Evolutionary conservation across 768 basidiomycete species (phyloP), one percentile per base, ranked within the genome.

Genomic region (Leucocoprinus leucothites): DNA sequence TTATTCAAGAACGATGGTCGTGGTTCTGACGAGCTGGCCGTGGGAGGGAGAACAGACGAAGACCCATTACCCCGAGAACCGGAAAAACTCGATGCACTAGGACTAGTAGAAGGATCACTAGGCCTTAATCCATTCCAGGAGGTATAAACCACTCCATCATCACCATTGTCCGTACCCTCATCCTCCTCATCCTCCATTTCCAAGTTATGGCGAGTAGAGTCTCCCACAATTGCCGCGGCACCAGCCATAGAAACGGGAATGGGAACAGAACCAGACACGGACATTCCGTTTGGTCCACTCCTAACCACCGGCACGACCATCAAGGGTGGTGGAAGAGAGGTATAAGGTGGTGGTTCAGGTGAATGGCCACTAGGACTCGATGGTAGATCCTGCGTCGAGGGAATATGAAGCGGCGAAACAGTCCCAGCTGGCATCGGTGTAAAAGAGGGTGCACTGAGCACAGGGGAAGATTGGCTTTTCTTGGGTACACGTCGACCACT

Each of bases 281-380:
- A 5, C 28, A 34, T 35, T n/a, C 40, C 40, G 14, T 31, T 31
- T 31, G 11, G 11, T 11, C 31, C 31, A 31, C 11, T 31, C 11
- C 11, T 11, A 31, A 31, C 6, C 11, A 14, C 6, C 1, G 45
- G 45, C 9, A n/a, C 19, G 13, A 11, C 43, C 24, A 54, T 48
- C 36, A 54, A 41, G 21, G 53, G 53, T 3, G 46, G 53, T 0
- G 53, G 46, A 13, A 54, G 26, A 16, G 53, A 48, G 3, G 53
- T 48, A 41, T 54, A 54, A 2, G 53, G 53, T 16, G 53, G 53
- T 1, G 53, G 53, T 21, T 47, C 45, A 1, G 53, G 46, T 4
- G 26, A 47, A 19, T n/a, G 13, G 19, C 28, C 21, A 14, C 25
- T 14, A 44, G 19, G 22, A 7, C 18, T 19, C 36, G 38, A 14